Percentiles rank a stretch among this genome's conserved stretches.
Conservation (phyloP, 139 green algal species). For the Chlamydomonas asymmetrica region DNA sequence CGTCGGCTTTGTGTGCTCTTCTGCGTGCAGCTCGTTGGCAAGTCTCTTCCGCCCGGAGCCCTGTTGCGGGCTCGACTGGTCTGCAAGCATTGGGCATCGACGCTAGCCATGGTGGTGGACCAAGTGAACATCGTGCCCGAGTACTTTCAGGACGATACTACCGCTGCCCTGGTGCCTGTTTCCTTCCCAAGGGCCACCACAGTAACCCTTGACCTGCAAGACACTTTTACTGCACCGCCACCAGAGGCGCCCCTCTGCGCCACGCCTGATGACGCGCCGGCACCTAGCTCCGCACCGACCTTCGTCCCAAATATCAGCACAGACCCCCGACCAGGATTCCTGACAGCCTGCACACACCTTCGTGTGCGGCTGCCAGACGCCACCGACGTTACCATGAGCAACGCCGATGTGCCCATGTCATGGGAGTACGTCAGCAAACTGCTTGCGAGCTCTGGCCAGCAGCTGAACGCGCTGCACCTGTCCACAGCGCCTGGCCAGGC, state of each 20-base stretch:
- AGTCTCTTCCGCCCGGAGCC: not conserved
- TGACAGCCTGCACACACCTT: constrained; percentile 2
- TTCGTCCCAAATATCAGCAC: constrained; percentile 3
- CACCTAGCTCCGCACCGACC: not conserved
- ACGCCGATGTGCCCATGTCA: not conserved
- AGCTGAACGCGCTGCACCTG: constrained; percentile 4
- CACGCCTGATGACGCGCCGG: not conserved
- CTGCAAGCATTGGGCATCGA: constrained; percentile 8
- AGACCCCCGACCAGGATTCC: not conserved
- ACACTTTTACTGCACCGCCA: constrained; percentile 18
- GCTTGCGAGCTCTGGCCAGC: not conserved
- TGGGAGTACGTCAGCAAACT: constrained; percentile 18
- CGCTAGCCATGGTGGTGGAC: constrained; percentile 11
- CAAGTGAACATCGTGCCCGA: constrained; percentile 25
- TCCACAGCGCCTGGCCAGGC: constrained; percentile 17
- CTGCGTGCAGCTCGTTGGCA: constrained; percentile 14
- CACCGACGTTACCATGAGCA: not conserved
- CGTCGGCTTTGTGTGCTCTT: not conserved
- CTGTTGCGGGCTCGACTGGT: constrained; percentile 1
- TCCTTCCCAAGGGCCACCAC: constrained; percentile 21
- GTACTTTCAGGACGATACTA: not conserved
- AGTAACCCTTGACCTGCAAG: constrained; percentile 19
- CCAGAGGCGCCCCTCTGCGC: not conserved
- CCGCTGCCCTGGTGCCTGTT: not conserved
- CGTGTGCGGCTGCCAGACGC: constrained; percentile 19